Conservation (phyloP, 1,139 yeast genomes). For the Tardiomyces digboiensis region DNA sequence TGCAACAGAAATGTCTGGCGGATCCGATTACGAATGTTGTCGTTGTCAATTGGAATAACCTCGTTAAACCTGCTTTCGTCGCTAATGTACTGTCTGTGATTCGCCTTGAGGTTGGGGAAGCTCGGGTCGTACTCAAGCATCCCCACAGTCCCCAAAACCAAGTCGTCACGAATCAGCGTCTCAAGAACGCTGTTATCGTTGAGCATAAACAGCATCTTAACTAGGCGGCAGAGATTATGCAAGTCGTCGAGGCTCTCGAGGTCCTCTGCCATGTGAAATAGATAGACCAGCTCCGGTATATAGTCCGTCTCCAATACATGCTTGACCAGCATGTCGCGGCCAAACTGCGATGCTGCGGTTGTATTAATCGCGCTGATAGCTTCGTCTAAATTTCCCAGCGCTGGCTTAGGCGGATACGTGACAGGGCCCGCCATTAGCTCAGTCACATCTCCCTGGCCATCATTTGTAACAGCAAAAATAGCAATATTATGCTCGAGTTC, state of each 20-base stretch:
- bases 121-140: constrained; percentile 91
- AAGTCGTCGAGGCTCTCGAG: constrained; percentile 41
- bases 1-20: constrained; percentile 68
- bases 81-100: constrained; percentile 56
- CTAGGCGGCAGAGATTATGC: constrained; percentile 58
- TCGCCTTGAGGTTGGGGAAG: constrained; percentile 68
- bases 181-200: constrained; percentile 67
- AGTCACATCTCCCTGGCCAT: constrained; percentile 25
- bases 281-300: constrained; percentile 38
- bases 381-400: constrained; percentile 27
- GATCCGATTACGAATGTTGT: constrained; percentile 43
- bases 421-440: constrained; percentile 59
- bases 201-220: constrained; percentile 56
- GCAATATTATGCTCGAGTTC: constrained; percentile 59
- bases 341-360: constrained; percentile 17
- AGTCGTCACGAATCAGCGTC: constrained; percentile 50
- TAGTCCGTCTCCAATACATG: constrained; percentile 33
- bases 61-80: constrained; percentile 58
- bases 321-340: constrained; percentile 23
- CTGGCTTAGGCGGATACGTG: constrained; percentile 52
- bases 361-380: constrained; percentile 34
- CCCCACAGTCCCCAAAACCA: constrained; percentile 58
- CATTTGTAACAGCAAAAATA: constrained; percentile 59
- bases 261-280: constrained; percentile 49
- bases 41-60: constrained; percentile 54